Conservation (phyloP, 2,329 filamentous ascomycete genomes). For the Colletotrichum sp. region DNA sequence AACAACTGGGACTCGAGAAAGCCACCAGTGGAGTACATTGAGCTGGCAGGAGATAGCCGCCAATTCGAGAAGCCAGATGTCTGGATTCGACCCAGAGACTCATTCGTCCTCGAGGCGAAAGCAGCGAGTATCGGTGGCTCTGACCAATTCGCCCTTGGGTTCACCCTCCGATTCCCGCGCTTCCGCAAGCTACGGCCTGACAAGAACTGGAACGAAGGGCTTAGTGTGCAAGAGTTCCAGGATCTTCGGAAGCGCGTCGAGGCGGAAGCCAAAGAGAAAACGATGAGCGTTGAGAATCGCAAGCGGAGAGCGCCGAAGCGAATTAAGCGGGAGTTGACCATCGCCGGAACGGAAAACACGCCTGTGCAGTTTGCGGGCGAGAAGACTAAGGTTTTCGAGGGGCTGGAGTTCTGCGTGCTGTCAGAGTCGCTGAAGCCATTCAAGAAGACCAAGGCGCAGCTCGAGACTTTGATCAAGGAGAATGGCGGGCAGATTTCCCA, state of each 20-base stretch:
- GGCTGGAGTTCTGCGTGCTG: conserved; percentile 82
- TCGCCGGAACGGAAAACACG: conserved; percentile 71
- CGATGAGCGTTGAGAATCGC: conserved; percentile 78
- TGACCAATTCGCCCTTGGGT: conserved; percentile 76
- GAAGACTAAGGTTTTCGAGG: conserved; percentile 72
- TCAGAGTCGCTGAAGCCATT: conserved; percentile 73
- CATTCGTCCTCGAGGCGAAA: conserved; percentile 87
- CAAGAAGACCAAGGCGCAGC: conserved; percentile 78
- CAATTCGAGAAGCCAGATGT: conserved; percentile 85
- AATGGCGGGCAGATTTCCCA: conserved; percentile 84
- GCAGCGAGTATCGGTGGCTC: conserved; percentile 79
- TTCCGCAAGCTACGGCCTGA: conserved; percentile 85
- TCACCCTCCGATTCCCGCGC: conserved; percentile 88
- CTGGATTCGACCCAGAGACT: conserved; percentile 91
- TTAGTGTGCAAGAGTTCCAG: conserved; percentile 80
- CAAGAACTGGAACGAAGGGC: conserved; percentile 80
- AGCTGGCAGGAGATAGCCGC: conserved; percentile 76
- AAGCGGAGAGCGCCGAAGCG: conserved; percentile 61
- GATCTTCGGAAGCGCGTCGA: conserved; percentile 73
- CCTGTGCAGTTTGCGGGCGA: conserved; percentile 56
- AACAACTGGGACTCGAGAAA: conserved; percentile 78
- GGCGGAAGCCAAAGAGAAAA: conserved; percentile 73
- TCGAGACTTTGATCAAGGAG: conserved; percentile 82
- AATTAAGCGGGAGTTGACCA: conserved; percentile 71
- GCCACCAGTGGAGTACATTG: conserved; percentile 79